Evolutionary conservation across 495 filamentous ascomycete species (phyloP).

Genomic region (Hypomontagnella monticulosa): DNA sequence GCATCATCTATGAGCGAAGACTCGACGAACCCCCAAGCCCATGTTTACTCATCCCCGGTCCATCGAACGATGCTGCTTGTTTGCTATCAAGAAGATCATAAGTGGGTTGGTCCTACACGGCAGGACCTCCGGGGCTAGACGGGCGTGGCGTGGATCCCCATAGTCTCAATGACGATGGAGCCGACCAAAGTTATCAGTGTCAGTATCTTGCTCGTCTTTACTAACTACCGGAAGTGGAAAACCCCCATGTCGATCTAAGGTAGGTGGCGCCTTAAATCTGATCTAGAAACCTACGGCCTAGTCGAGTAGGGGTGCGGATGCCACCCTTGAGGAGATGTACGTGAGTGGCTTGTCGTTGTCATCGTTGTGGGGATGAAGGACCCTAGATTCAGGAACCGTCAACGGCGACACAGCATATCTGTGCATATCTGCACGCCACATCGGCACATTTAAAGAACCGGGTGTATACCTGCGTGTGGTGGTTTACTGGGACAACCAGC

Average conservation of each 20-base stretch:
- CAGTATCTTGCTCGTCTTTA: constrained; percentile 33
- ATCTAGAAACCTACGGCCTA: constrained; percentile 13
- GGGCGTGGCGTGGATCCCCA: constrained; percentile 29
- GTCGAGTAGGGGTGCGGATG: constrained; percentile 4
- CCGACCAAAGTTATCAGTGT: constrained; percentile 29
- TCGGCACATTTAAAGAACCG: constrained; percentile 44
- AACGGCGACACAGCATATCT: constrained; percentile 24
- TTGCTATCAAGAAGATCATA: constrained; percentile 36
- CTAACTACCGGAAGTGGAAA: constrained; percentile 30
- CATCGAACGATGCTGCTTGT: constrained; percentile 33
- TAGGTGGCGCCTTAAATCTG: constrained; percentile 33
- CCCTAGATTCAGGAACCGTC: constrained; percentile 38
- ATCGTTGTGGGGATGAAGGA: constrained; percentile 25
- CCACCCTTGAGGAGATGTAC: constrained; percentile 9
- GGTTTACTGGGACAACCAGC: constrained; percentile 41
- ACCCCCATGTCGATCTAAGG: constrained; percentile 27
- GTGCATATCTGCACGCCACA: constrained; percentile 35
- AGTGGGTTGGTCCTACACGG: constrained; percentile 29
- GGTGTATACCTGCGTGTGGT: constrained; percentile 32
- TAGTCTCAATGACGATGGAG: constrained; percentile 36
- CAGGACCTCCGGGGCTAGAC: constrained; percentile 30
- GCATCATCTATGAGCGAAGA: constrained; percentile 10
- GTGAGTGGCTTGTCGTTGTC: constrained; percentile 16
- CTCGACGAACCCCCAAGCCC: constrained; percentile 2
- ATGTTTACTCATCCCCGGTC: constrained; percentile 17